phyloP scores from a whole-genome alignment of 768 basidiomycete genomes.

The Tricholomella constricta region DNA sequence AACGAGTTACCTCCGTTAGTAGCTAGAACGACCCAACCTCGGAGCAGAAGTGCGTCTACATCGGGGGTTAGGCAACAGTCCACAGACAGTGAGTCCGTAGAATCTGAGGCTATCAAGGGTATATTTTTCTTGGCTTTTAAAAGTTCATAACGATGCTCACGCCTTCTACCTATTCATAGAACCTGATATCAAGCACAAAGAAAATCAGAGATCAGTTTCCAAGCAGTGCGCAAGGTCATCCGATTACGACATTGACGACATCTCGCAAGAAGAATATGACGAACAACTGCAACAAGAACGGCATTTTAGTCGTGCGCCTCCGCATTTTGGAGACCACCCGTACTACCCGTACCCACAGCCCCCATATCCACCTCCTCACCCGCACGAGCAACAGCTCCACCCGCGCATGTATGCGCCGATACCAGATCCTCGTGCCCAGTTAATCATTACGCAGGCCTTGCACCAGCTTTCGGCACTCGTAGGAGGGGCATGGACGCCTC shows the following conservation, averaged over 20 bases:
- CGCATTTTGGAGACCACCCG: slow-evolving; percentile 14
- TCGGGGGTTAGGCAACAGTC: slow-evolving; percentile 6
- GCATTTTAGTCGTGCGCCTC: slow-evolving; percentile 13
- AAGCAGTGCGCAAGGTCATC: slow-evolving; percentile 6
- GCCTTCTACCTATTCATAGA: background rate
- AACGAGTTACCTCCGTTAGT: background rate
- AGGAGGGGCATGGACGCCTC: slow-evolving; percentile 24
- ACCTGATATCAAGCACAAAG: background rate
- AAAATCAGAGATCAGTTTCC: slow-evolving; percentile 5
- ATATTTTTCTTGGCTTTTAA: background rate
- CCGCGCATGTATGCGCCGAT: slow-evolving; percentile 33
- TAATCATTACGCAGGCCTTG: slow-evolving; percentile 45
- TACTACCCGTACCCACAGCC: slow-evolving; percentile 24
- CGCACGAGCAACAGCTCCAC: slow-evolving; percentile 18
- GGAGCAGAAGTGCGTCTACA: background rate
- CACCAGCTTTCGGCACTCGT: slow-evolving; percentile 40
- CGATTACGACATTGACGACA: slow-evolving; percentile 7
- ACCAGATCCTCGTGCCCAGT: slow-evolving; percentile 42
- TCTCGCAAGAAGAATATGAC: slow-evolving; percentile 5
- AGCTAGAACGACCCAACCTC: background rate
- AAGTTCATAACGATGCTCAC: background rate
- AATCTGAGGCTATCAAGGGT: slow-evolving; percentile 2
- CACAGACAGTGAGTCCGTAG: slow-evolving; percentile 4
- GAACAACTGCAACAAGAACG: background rate
- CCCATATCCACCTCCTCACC: slow-evolving; percentile 20